phyloP scores from a whole-genome alignment of 2,329 filamentous ascomycete species.

The Biscogniauxia marginata region DNA sequence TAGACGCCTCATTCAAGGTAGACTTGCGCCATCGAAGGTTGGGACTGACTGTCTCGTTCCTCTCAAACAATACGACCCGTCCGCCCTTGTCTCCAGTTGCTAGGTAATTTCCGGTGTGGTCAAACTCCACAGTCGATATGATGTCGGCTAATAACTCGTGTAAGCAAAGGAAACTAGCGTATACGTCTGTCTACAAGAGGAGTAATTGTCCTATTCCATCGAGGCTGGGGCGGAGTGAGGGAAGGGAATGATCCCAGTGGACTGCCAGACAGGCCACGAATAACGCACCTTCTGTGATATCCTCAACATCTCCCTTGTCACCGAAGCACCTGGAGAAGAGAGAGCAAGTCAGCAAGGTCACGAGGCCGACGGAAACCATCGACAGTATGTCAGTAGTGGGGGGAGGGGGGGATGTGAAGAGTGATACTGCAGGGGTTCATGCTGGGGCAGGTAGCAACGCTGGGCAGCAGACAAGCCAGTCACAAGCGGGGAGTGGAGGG shows the following conservation, averaged over 20 bases:
- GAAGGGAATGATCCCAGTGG: neutral
- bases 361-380: constrained; percentile 1
- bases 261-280: neutral
- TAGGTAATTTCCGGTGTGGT: constrained; percentile 86
- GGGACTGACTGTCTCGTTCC: constrained; percentile 85
- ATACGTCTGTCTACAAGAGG: constrained; percentile 22
- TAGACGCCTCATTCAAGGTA: constrained; percentile 5
- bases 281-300: constrained; percentile 86
- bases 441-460: neutral
- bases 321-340: constrained; percentile 79
- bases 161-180: constrained; percentile 15
- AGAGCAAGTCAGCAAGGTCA: constrained; percentile 24
- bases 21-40: neutral
- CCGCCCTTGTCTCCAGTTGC: constrained; percentile 90
- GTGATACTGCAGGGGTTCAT: neutral
- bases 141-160: constrained; percentile 66
- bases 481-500: neutral
- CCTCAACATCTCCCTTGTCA: constrained; percentile 98
- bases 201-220: neutral
- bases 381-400: constrained; percentile 10
- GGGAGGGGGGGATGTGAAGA: neutral
- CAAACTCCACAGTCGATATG: constrained; percentile 88
- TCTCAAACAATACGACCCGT: constrained; percentile 80
- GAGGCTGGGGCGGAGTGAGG: neutral
- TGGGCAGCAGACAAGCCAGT: neutral